Percentiles rank a stretch among this genome's conserved stretches.
These are phyloP conservation scores for Diaporthe sp. DNA, from an alignment of 2,329 filamentous ascomycete genomes.

Conservation along the genomic window DNA sequence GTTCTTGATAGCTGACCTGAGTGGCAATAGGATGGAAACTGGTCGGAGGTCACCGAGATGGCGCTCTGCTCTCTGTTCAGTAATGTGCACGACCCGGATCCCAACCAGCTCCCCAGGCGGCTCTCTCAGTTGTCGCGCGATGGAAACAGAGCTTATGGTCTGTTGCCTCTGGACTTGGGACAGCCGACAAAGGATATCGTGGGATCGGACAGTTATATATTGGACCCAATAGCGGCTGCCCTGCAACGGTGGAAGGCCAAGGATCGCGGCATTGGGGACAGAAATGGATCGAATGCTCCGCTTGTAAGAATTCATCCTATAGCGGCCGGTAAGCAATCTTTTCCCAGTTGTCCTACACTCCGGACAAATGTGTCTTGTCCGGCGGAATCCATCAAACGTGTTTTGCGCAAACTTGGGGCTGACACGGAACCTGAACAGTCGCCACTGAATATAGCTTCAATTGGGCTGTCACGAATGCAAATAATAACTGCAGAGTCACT, in stretches of 20 bases:
- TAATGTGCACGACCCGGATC: background rate
- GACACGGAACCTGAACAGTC: background rate
- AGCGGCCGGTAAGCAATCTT: background rate
- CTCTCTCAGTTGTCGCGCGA: background rate
- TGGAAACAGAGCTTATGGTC: background rate
- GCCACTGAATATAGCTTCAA: background rate
- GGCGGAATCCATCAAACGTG: background rate
- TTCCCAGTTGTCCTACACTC: background rate
- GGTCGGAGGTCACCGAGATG: constrained; percentile 27
- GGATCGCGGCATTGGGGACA: background rate
- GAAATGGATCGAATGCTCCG: background rate
- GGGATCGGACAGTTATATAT: background rate
- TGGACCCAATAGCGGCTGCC: background rate
- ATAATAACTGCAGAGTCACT: background rate
- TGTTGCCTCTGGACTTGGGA: background rate
- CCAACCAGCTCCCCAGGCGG: background rate
- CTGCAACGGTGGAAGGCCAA: background rate
- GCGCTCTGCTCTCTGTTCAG: constrained; percentile 24
- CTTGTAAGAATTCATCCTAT: constrained; percentile 11
- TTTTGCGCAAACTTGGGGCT: background rate
- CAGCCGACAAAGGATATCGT: background rate
- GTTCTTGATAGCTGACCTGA: background rate
- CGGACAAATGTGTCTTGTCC: background rate
- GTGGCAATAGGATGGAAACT: background rate
- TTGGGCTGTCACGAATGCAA: fast-evolving